These are phyloP conservation scores for Chromosphaera perkinsii DNA, from an alignment of 208 protist genomes.

Conservation along the genomic window DNA sequence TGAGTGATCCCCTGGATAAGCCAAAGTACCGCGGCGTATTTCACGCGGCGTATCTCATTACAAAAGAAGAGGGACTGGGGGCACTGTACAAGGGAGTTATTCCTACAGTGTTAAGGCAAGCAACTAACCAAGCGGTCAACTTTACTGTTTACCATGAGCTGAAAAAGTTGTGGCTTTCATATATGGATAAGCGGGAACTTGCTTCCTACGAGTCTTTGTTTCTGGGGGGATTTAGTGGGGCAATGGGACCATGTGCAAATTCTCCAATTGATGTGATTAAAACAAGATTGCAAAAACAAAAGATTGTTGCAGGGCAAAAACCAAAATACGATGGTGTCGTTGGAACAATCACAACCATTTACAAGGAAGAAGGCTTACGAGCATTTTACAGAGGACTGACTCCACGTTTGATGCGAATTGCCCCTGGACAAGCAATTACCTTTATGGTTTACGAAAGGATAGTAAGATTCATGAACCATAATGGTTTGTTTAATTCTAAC, in stretches of 20 bases:
- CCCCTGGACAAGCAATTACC: conserved; percentile 38
- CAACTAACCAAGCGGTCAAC: conserved; percentile 35
- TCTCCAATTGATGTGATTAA: conserved; percentile 25
- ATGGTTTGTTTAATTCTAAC: too few species aligned
- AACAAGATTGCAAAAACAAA: conserved; percentile 26
- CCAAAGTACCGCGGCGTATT: conserved; percentile 17
- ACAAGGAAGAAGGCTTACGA: conserved; percentile 24
- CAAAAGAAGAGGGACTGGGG: conserved; percentile 6
- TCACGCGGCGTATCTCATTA: conserved; percentile 11
- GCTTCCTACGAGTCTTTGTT: conserved; percentile 12
- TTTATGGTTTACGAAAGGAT: conserved; percentile 33
- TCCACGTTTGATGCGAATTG: conserved; percentile 40
- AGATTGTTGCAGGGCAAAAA: conserved; percentile 26
- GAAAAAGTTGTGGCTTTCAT: conserved; percentile 15
- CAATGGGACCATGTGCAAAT: conserved; percentile 31
- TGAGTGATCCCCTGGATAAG: conserved; percentile 26
- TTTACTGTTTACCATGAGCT: conserved; percentile 39
- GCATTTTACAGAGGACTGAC: conserved; percentile 39
- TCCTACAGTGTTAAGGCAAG: conserved; percentile 25
- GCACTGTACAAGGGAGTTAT: conserved; percentile 30
- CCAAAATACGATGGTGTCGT: conserved; percentile 36
- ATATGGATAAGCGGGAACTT: conserved; percentile 3
- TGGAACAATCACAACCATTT: conserved; percentile 22
- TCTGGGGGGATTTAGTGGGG: conserved; percentile 33
- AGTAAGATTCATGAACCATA: neutral